These are phyloP conservation scores for Phyllosticta citriasiana DNA, from an alignment of 2,329 filamentous ascomycete species.

Conservation along the genomic window DNA sequence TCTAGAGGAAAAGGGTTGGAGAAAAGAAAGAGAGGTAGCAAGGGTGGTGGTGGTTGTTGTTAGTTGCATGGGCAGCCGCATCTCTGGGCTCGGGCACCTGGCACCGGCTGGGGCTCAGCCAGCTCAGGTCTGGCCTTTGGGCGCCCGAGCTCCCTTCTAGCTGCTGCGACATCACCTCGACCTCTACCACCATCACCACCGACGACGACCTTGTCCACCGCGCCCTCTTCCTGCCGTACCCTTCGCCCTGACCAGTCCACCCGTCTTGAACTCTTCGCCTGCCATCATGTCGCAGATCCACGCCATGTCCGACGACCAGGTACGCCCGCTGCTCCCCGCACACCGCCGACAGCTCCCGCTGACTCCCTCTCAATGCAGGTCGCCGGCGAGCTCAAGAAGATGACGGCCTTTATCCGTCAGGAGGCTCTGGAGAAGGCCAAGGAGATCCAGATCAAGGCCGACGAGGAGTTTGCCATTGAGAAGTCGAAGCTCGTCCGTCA, in stretches of 20 bases:
- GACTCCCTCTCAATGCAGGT: constrained; percentile 50
- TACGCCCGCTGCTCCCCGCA: constrained; percentile 33
- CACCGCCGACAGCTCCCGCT: constrained; percentile 16
- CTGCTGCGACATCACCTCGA: not conserved
- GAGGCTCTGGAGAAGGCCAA: constrained; percentile 94
- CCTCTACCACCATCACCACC: constrained; percentile 9
- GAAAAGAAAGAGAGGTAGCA: not conserved
- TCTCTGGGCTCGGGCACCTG: not conserved
- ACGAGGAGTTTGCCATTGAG: constrained; percentile 98
- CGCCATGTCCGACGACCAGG: constrained; percentile 96
- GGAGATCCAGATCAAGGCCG: constrained; percentile 96
- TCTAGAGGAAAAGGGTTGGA: not conserved
- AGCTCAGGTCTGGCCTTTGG: not conserved
- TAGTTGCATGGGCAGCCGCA: not conserved
- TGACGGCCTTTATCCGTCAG: constrained; percentile 99
- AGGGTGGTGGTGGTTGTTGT: not conserved
- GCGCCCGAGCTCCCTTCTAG: not conserved
- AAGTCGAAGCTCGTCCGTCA: constrained; percentile 97
- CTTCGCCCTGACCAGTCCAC: not conserved
- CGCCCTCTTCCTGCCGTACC: not conserved
- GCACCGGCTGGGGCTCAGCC: not conserved
- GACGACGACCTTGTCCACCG: constrained; percentile 4
- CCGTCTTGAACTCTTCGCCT: constrained; percentile 9
- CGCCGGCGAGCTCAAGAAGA: constrained; percentile 97
- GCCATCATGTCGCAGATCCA: constrained; percentile 80